Conservation (phyloP, 129 eudicot species). For the Heracleum sosnowskyi region DNA sequence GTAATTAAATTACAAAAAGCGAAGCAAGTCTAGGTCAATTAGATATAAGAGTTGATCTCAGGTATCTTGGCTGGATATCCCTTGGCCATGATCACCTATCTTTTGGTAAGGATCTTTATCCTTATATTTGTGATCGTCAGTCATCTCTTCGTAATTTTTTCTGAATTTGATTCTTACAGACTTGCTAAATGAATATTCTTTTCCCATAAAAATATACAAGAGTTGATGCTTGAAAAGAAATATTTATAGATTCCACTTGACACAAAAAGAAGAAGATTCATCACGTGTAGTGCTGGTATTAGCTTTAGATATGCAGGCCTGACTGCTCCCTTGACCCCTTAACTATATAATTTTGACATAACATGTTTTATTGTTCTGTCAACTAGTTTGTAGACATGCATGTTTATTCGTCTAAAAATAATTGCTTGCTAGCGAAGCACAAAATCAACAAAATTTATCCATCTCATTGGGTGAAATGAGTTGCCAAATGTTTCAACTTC, state of each 20-base stretch:
- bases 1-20: too few species aligned
- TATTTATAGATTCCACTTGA: background rate
- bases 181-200: background rate
- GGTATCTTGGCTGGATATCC: too few species aligned
- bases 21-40: too few species aligned
- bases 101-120: background rate
- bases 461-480: background rate
- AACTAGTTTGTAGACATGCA: background rate
- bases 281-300: slow-evolving; percentile 3
- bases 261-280: background rate
- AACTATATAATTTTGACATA: background rate
- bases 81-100: too few species aligned
- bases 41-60: too few species aligned
- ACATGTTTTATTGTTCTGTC: background rate
- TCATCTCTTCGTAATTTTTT: too few species aligned
- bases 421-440: background rate
- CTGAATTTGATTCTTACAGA: background rate
- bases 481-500: background rate
- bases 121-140: background rate
- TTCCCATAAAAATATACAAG: background rate
- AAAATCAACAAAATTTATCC: background rate
- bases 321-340: background rate
- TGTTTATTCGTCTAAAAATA: background rate
- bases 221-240: background rate
- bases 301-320: background rate